These are phyloP conservation scores for Coniochaeta pulveracea DNA, from an alignment of 2,329 filamentous ascomycete species.

Conservation along the genomic window DNA sequence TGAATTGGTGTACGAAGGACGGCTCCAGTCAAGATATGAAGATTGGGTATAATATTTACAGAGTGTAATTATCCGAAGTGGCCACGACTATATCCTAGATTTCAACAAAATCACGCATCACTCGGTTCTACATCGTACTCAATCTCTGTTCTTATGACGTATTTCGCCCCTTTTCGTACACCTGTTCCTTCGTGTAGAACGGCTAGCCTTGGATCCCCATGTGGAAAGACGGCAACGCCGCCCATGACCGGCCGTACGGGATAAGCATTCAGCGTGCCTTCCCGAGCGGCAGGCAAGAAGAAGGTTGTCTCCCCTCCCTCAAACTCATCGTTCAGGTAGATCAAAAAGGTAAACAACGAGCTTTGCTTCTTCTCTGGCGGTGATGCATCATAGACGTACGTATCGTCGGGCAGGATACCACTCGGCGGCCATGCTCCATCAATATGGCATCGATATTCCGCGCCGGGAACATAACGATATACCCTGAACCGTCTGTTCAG, in stretches of 20 bases:
- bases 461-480: constrained; percentile 61
- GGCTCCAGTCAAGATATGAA: too few species aligned
- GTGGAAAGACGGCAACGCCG: constrained; percentile 56
- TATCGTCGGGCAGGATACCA: constrained; percentile 43
- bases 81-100: too few species aligned
- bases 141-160: constrained; percentile 61
- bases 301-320: constrained; percentile 62
- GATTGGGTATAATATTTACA: too few species aligned
- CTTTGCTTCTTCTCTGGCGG: constrained; percentile 25
- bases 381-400: constrained; percentile 57
- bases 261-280: constrained; percentile 59
- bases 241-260: constrained; percentile 59
- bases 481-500: constrained; percentile 61
- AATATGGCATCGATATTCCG: constrained; percentile 61
- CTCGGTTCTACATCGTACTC: constrained; percentile 50
- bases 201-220: constrained; percentile 54
- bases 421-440: constrained; percentile 65
- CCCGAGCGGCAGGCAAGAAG: constrained; percentile 51
- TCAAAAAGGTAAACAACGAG: constrained; percentile 12
- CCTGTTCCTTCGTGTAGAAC: constrained; percentile 61
- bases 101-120: too few species aligned
- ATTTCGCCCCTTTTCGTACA: constrained; percentile 54
- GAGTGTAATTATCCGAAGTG: too few species aligned
- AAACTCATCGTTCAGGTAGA: constrained; percentile 32
- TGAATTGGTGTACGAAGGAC: too few species aligned